These are phyloP conservation scores for Penstemon davidsonii DNA, from an alignment of 257 asterid genomes.

Conservation along the genomic window DNA sequence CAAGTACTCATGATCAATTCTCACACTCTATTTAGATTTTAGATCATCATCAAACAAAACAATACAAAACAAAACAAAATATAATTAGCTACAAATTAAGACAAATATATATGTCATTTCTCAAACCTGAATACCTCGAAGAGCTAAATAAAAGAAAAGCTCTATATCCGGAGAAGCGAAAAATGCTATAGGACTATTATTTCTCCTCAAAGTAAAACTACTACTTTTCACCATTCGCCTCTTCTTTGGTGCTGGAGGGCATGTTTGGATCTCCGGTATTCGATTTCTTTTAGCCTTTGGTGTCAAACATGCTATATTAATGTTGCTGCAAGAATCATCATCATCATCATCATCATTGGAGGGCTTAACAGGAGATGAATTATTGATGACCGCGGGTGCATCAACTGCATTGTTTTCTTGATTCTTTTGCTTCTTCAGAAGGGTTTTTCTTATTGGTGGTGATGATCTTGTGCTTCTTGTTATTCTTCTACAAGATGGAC, in stretches of 20 bases:
- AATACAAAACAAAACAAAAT: too few species aligned
- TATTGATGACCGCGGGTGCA: slow-evolving; percentile 11
- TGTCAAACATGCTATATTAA: slow-evolving; percentile 46
- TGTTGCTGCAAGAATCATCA: slow-evolving; percentile 6
- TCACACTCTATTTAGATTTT: too few species aligned
- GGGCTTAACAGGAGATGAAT: slow-evolving; percentile 30
- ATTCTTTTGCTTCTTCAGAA: slow-evolving; percentile 25
- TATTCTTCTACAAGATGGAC: slow-evolving; percentile 50
- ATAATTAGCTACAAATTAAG: too few species aligned
- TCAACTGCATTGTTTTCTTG: slow-evolving; percentile 23
- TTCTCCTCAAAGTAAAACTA: slow-evolving; percentile 39
- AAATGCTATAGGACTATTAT: slow-evolving; percentile 39
- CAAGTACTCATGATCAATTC: not conserved
- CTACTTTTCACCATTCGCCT: slow-evolving; percentile 26
- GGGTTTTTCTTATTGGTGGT: slow-evolving; percentile 32
- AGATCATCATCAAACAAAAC: too few species aligned
- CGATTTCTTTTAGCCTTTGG: slow-evolving; percentile 59
- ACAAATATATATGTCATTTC: too few species aligned
- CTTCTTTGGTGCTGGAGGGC: slow-evolving; percentile 92
- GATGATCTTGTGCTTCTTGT: slow-evolving; percentile 30
- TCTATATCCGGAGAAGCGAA: slow-evolving; percentile 59
- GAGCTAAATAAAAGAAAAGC: slow-evolving; percentile 41
- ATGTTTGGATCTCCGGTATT: slow-evolving; percentile 65
- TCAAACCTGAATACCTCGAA: slow-evolving; percentile 28
- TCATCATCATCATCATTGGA: not conserved